Evolutionary conservation across 768 basidiomycete species (phyloP).

Genomic region (Psilocybe cyanescens): DNA sequence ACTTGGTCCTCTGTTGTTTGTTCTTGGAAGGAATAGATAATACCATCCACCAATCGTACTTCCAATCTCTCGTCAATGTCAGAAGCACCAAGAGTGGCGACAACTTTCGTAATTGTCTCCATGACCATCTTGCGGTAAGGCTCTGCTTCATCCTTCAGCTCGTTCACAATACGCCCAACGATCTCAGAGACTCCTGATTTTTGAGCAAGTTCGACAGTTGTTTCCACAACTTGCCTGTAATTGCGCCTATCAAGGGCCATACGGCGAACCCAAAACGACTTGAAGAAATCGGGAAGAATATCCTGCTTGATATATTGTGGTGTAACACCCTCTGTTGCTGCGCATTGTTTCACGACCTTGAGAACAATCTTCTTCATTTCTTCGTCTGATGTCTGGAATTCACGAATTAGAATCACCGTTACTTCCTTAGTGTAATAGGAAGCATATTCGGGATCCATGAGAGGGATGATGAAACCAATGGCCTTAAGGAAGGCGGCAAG

Average conservation of each 20-base stretch:
- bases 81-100: conserved; percentile 92
- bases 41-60: conserved; percentile 93
- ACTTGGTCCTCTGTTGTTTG: conserved; percentile 99
- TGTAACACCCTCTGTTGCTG: conserved; percentile 97
- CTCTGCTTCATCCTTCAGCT: conserved; percentile 89
- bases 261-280: conserved; percentile 96
- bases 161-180: conserved; percentile 85
- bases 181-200: conserved; percentile 98
- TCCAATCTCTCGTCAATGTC: conserved; percentile 97
- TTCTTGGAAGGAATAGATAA: conserved; percentile 99
- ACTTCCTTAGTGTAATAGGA: conserved; percentile 99
- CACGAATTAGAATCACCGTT: conserved; percentile 94
- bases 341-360: conserved; percentile 99
- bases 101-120: conserved; percentile 99
- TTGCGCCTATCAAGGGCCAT: conserved; percentile 98
- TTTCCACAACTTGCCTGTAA: conserved; percentile 97
- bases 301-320: conserved; percentile 96
- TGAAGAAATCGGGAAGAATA: conserved; percentile 99
- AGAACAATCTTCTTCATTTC: conserved; percentile 99
- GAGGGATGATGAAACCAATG: conserved; percentile 98
- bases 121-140: conserved; percentile 99
- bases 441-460: conserved; percentile 99
- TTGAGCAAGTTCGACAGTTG: conserved; percentile 96
- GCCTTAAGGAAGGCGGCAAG: conserved; percentile 96
- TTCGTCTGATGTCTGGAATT: conserved; percentile 99